Conservation (phyloP, 2,329 filamentous ascomycete genomes). For the Penicillium sp. region DNA sequence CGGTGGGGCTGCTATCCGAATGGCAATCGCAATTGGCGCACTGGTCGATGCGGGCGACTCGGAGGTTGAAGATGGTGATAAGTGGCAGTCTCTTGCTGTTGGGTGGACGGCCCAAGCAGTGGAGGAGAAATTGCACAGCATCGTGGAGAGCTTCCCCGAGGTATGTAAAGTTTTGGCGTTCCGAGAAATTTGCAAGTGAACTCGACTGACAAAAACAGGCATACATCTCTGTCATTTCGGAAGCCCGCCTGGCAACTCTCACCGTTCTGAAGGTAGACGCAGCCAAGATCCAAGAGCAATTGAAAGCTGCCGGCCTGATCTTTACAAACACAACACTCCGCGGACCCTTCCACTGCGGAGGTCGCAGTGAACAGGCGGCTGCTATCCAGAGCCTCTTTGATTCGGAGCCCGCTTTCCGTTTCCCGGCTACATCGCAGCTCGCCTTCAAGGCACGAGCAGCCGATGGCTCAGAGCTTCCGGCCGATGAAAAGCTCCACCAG, state of each 20-base stretch:
- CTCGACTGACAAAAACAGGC: background rate
- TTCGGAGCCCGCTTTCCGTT: background rate
- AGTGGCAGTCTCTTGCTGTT: constrained; percentile 29
- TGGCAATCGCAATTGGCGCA: constrained; percentile 27
- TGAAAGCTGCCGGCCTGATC: background rate
- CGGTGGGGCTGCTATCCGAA: background rate
- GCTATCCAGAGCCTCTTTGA: background rate
- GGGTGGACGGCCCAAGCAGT: background rate
- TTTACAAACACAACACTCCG: background rate
- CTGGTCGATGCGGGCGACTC: constrained; percentile 31
- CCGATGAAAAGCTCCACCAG: background rate
- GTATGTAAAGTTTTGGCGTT: background rate
- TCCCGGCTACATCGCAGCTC: background rate
- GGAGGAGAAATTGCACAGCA: background rate
- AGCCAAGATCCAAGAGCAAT: background rate
- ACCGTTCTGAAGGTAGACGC: background rate
- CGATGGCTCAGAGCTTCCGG: background rate
- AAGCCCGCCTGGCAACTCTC: background rate
- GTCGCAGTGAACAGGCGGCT: background rate
- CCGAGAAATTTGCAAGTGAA: no score
- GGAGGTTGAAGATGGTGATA: constrained; percentile 11
- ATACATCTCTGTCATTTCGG: background rate
- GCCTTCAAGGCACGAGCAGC: background rate
- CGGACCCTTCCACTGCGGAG: background rate
- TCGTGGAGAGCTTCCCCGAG: background rate